A percentile compares a stretch with the other conserved stretches of the same genome.
Conservation (phyloP, 441 rosid species). For the Populus hybrid region DNA sequence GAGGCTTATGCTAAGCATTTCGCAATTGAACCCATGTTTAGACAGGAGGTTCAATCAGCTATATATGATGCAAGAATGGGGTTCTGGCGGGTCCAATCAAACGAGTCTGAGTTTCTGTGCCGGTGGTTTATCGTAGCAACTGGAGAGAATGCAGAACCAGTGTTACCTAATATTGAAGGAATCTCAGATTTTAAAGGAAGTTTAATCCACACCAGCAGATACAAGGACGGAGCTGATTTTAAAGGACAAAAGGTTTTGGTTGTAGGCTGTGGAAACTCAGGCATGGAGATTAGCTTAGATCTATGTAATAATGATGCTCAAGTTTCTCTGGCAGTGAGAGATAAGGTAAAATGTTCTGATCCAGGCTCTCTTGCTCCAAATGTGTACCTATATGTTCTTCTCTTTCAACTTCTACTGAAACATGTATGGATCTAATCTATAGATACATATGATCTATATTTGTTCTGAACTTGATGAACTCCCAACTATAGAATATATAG, state of each 20-base stretch:
- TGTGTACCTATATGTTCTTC: neutral
- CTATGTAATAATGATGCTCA: constrained; percentile 56
- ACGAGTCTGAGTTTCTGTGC: constrained; percentile 34
- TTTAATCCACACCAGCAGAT: constrained; percentile 48
- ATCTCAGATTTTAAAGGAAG: constrained; percentile 43
- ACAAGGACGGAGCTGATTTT: constrained; percentile 46
- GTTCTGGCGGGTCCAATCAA: constrained; percentile 52
- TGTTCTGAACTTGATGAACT: neutral
- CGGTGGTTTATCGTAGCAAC: constrained; percentile 68
- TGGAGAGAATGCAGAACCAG: constrained; percentile 70
- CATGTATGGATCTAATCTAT: neutral
- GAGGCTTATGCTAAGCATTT: constrained; percentile 41
- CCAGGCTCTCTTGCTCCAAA: neutral
- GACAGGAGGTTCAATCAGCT: constrained; percentile 45
- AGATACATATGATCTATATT: neutral
- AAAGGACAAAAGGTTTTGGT: constrained; percentile 52
- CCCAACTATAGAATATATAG: neutral
- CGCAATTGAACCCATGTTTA: constrained; percentile 39
- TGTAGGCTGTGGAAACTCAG: constrained; percentile 81
- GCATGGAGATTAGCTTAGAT: constrained; percentile 81
- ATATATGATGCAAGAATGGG: constrained; percentile 39
- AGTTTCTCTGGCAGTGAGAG: constrained; percentile 62
- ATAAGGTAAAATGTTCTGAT: constrained; percentile 42
- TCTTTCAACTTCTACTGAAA: neutral
- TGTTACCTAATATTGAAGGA: constrained; percentile 52